phyloP scores from a whole-genome alignment of 2,329 filamentous ascomycete species.

The Aspergillus calidoustus region DNA sequence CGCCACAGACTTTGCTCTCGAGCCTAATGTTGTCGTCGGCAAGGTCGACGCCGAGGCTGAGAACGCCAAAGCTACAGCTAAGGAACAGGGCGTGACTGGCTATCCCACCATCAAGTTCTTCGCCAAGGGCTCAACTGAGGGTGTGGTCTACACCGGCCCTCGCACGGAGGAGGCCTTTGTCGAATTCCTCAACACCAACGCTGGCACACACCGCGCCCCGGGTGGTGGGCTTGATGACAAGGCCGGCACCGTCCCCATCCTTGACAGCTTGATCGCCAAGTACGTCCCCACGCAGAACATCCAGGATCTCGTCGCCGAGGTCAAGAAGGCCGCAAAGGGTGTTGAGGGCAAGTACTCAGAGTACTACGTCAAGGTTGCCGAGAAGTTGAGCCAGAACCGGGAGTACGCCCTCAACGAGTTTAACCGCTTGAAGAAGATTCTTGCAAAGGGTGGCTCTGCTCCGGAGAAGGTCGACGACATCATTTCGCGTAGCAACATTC shows the following conservation, averaged over 20 bases:
- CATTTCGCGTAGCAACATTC: conserved; percentile 82
- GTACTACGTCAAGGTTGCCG: conserved; percentile 91
- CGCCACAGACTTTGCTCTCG: conserved; percentile 77
- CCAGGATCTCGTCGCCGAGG: conserved; percentile 69
- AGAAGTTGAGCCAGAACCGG: conserved; percentile 79
- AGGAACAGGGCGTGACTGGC: conserved; percentile 76
- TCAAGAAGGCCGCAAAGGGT: conserved; percentile 70
- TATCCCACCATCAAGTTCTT: conserved; percentile 99
- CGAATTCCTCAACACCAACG: conserved; percentile 82
- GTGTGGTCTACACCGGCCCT: conserved; percentile 72
- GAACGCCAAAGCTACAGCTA: conserved; percentile 77
- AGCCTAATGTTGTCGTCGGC: conserved; percentile 80
- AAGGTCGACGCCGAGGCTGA: conserved; percentile 94
- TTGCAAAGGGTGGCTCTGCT: conserved; percentile 84
- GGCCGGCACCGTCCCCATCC: conserved; percentile 79
- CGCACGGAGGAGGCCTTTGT: conserved; percentile 79
- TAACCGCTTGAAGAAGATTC: conserved; percentile 74
- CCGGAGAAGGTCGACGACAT: conserved; percentile 88
- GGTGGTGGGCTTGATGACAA: conserved; percentile 79
- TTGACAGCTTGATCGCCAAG: conserved; percentile 77
- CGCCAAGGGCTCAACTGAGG: conserved; percentile 76
- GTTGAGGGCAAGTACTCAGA: conserved; percentile 82
- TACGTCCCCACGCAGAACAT: conserved; percentile 67
- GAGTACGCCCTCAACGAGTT: conserved; percentile 86
- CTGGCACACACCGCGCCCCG: conserved; percentile 79